Evolutionary conservation across 2,329 filamentous ascomycete genomes (phyloP).

Genomic region (Rachicladosporium sp.): DNA sequence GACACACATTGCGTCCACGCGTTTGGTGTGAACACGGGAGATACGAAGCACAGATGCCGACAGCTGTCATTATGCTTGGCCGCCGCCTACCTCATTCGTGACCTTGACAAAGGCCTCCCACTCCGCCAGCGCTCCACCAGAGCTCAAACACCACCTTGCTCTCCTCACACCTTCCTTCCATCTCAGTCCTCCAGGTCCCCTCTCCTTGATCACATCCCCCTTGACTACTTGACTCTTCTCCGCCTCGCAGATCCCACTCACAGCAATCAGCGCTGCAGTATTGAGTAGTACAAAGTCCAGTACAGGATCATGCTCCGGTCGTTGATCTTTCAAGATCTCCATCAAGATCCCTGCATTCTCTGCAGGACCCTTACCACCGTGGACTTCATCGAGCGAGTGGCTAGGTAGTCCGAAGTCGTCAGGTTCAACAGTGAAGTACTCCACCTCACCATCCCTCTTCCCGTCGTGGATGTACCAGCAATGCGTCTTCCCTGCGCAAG

Average conservation of each 20-base stretch:
- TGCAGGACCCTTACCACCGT: constrained; percentile 69
- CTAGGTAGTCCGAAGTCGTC: constrained; percentile 73
- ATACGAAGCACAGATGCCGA: too few species aligned
- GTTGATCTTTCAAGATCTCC: constrained; percentile 60
- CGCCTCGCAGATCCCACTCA: constrained; percentile 74
- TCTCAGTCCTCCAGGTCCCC: constrained; percentile 70
- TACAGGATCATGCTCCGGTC: constrained; percentile 67
- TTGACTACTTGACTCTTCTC: constrained; percentile 67
- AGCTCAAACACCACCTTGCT: constrained; percentile 77
- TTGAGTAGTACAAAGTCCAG: constrained; percentile 92
- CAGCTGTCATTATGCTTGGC: too few species aligned
- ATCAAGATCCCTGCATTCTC: constrained; percentile 81
- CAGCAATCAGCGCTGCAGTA: constrained; percentile 74
- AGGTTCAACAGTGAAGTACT: constrained; percentile 67
- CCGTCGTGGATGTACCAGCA: constrained; percentile 55
- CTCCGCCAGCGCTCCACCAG: constrained; percentile 69
- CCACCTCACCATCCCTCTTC: constrained; percentile 41
- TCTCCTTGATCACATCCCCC: constrained; percentile 69
- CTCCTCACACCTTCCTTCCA: constrained; percentile 92
- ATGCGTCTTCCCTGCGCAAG: constrained; percentile 74
- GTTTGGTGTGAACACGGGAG: too few species aligned
- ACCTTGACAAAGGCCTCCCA: constrained; percentile 75
- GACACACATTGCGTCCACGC: too few species aligned
- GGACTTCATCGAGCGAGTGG: constrained; percentile 66
- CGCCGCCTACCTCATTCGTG: constrained; percentile 42